phyloP scores from a whole-genome alignment of 176 grass and related monocot species.

The Zoysia pacifica region DNA sequence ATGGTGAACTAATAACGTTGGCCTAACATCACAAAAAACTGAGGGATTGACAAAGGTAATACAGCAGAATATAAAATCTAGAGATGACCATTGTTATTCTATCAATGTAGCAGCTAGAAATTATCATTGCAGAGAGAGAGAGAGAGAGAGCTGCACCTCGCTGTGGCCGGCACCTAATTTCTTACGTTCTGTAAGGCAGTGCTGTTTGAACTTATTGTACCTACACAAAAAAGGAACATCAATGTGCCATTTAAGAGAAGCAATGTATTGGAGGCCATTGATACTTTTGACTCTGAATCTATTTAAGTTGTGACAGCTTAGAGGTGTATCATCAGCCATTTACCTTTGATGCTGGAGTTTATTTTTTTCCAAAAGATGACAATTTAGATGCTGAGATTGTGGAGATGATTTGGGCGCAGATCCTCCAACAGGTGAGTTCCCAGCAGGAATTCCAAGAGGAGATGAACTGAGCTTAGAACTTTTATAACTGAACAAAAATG shows the following conservation, averaged over 20 bases:
- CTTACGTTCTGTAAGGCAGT: constrained; percentile 86
- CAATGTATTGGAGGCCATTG: background rate
- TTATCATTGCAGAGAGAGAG: background rate
- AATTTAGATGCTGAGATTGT: constrained; percentile 88
- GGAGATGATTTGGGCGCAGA: constrained; percentile 93
- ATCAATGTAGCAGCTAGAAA: background rate
- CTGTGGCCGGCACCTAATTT: constrained; percentile 86
- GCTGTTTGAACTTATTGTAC: constrained; percentile 93
- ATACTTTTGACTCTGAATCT: constrained; percentile 5
- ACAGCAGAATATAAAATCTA: background rate
- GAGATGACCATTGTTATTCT: constrained; percentile 10
- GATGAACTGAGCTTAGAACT: constrained; percentile 77
- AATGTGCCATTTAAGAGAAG: constrained; percentile 27
- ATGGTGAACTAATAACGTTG: background rate
- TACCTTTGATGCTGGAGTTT: constrained; percentile 99
- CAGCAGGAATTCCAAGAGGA: constrained; percentile 74
- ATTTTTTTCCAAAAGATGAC: constrained; percentile 90
- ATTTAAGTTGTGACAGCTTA: background rate
- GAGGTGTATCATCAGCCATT: constrained; percentile 9
- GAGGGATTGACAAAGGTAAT: background rate
- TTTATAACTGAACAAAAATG: constrained; percentile 46
- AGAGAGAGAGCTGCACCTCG: constrained; percentile 57
- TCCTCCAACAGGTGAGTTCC: constrained; percentile 87
- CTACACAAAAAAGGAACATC: constrained; percentile 57
- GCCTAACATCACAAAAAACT: background rate